These are phyloP conservation scores for Phytophthora pluvialis DNA, from an alignment of 352 stramenopile genomes.

Conservation along the genomic window DNA sequence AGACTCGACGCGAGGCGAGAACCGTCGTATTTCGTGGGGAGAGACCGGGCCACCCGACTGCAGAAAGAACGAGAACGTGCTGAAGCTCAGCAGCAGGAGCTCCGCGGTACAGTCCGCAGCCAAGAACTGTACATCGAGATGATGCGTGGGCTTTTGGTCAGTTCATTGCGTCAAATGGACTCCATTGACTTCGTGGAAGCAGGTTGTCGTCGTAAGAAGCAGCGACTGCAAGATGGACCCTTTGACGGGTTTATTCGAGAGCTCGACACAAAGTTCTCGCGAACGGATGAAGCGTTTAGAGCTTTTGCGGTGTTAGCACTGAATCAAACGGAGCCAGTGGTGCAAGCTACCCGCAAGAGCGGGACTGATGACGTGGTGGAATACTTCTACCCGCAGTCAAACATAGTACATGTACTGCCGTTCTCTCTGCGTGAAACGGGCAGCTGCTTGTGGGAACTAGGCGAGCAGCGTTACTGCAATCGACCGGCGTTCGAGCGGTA, in stretches of 20 bases:
- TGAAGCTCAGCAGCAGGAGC: too few species aligned
- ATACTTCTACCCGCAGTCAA: background rate
- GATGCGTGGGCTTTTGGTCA: too few species aligned
- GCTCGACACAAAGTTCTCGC: constrained; percentile 6
- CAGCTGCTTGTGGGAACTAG: background rate
- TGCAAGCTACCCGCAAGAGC: background rate
- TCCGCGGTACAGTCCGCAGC: too few species aligned
- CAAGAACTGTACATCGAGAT: too few species aligned
- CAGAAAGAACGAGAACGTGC: too few species aligned
- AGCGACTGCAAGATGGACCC: background rate
- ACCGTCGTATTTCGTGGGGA: too few species aligned
- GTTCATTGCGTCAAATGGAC: too few species aligned
- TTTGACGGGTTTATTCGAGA: constrained; percentile 13
- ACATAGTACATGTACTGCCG: background rate
- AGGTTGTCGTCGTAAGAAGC: too few species aligned
- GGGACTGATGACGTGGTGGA: constrained; percentile 3
- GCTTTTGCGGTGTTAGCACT: background rate
- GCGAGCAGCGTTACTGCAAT: background rate
- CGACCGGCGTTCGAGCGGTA: background rate
- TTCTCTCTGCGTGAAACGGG: background rate
- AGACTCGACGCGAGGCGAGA: too few species aligned
- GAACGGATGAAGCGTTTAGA: constrained; percentile 6
- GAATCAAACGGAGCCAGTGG: background rate
- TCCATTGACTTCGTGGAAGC: too few species aligned
- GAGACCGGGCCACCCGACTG: too few species aligned